phyloP scores from a whole-genome alignment of 2,329 filamentous ascomycete genomes.

The Zalaria sp. region DNA sequence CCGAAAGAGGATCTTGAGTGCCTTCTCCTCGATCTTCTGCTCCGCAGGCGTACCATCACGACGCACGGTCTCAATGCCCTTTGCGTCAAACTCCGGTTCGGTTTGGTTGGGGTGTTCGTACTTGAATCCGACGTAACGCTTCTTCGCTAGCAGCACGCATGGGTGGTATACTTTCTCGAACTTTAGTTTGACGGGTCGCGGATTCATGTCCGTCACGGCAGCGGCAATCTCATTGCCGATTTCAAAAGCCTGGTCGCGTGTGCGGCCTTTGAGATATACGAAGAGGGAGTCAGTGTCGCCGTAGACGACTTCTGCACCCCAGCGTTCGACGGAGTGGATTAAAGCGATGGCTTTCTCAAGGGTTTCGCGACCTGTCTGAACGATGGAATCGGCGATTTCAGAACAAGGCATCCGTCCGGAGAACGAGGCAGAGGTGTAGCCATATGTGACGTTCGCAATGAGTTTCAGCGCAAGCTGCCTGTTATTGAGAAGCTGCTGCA shows the following conservation, averaged over 20 bases:
- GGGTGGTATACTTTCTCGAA: conserved; percentile 98
- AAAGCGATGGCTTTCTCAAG: conserved; percentile 84
- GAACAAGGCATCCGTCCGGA: conserved; percentile 96
- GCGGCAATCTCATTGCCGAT: conserved; percentile 87
- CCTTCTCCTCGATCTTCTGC: conserved; percentile 92
- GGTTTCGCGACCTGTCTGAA: conserved; percentile 88
- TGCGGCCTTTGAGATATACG: conserved; percentile 75
- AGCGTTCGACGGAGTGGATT: conserved; percentile 75
- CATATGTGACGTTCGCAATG: conserved; percentile 97
- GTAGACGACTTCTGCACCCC: conserved; percentile 95
- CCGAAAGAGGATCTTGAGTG: conserved; percentile 75
- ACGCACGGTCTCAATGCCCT: conserved; percentile 94
- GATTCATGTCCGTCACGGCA: conserved; percentile 78
- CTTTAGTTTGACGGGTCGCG: conserved; percentile 83
- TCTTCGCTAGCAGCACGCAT: conserved; percentile 87
- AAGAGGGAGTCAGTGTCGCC: conserved; percentile 96
- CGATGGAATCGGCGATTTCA: conserved; percentile 95
- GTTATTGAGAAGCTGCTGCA: conserved; percentile 85
- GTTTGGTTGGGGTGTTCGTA: conserved; percentile 67
- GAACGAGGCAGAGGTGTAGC: conserved; percentile 92
- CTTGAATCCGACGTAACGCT: conserved; percentile 95
- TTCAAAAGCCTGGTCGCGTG: conserved; percentile 74
- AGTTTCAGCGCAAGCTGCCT: conserved; percentile 87
- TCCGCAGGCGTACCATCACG: conserved; percentile 89
- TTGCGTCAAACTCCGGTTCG: conserved; percentile 86